Conservation (phyloP, 208 protist genomes). For the Trypanosomatidae sp. region DNA sequence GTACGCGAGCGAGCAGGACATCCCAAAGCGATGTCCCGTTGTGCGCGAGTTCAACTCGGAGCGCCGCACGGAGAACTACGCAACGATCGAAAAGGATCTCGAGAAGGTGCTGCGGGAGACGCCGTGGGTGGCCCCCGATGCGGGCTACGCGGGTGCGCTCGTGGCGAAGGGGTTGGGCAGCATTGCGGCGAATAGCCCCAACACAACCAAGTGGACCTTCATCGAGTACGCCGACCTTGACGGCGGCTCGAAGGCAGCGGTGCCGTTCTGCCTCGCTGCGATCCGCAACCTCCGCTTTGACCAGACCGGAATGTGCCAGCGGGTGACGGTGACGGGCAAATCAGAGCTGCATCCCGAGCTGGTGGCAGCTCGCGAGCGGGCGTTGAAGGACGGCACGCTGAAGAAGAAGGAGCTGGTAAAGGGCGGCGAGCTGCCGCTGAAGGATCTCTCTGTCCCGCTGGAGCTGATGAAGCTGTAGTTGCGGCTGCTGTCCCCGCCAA, state of each 20-base stretch:
- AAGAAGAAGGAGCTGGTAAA: constrained; percentile 33
- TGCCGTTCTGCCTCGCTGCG: constrained; percentile 49
- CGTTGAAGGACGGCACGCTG: constrained; percentile 33
- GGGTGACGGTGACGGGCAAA: constrained; percentile 56
- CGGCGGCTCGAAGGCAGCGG: constrained; percentile 17
- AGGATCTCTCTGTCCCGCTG: constrained; percentile 51
- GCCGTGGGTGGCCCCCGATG: constrained; percentile 51
- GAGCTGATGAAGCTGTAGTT: constrained; percentile 57
- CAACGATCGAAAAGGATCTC: constrained; percentile 41
- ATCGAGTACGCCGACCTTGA: constrained; percentile 65
- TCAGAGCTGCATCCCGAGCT: constrained; percentile 39
- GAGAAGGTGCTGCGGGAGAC: constrained; percentile 30
- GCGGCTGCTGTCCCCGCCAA: no score
- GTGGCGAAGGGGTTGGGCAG: constrained; percentile 54
- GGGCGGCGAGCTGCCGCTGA: constrained; percentile 41
- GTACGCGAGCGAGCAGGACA: constrained; percentile 62
- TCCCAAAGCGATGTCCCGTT: constrained; percentile 59
- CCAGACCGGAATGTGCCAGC: constrained; percentile 69
- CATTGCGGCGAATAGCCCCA: constrained; percentile 59
- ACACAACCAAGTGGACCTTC: constrained; percentile 80
- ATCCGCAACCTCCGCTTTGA: constrained; percentile 66
- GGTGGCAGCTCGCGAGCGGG: constrained; percentile 24
- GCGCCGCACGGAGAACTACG: constrained; percentile 34
- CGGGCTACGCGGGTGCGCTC: constrained; percentile 51
- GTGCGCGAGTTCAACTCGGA: constrained; percentile 70